Evolutionary conservation across 2,329 filamentous ascomycete species (phyloP).

Genomic region (Hypoxylon rubiginosum): DNA sequence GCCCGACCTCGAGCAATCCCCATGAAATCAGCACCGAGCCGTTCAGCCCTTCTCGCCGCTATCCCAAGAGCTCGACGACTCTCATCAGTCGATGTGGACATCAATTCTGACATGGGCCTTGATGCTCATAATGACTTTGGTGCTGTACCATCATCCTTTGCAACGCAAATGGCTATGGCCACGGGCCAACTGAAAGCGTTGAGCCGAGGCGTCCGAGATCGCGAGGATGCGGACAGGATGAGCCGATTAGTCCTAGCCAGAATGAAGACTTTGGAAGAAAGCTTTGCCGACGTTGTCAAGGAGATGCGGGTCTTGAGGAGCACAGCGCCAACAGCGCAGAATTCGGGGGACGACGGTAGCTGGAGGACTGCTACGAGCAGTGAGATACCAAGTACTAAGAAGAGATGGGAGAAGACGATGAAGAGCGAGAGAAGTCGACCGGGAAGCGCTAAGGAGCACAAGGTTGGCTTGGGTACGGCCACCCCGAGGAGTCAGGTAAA

Average conservation of each 20-base stretch:
- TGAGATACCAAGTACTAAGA: constrained; percentile 26
- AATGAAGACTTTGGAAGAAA: constrained; percentile 94
- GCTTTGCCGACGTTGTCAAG: constrained; percentile 86
- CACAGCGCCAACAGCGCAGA: constrained; percentile 63
- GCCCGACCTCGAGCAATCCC: constrained; percentile 69
- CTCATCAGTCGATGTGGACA: constrained; percentile 78
- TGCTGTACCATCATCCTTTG: constrained; percentile 80
- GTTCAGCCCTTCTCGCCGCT: constrained; percentile 67
- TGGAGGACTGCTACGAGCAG: constrained; percentile 30
- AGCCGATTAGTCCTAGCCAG: constrained; percentile 85
- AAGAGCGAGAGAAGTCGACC: constrained; percentile 51
- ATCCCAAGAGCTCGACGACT: constrained; percentile 62
- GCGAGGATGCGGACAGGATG: constrained; percentile 74
- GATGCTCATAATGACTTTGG: constrained; percentile 72
- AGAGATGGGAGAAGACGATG: constrained; percentile 9
- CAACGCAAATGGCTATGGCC: constrained; percentile 83
- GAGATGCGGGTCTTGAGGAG: constrained; percentile 77
- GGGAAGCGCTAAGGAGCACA: constrained; percentile 59
- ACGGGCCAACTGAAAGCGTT: constrained; percentile 69
- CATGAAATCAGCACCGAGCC: constrained; percentile 69
- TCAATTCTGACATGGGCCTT: constrained; percentile 78
- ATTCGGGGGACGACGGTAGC: constrained; percentile 63
- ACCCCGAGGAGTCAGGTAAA: constrained; percentile 47
- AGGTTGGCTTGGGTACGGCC: constrained; percentile 43
- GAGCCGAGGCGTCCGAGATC: constrained; percentile 52